Conservation (phyloP, 1,284 basidiomycete species). For the Pseudozyma thailandica region DNA sequence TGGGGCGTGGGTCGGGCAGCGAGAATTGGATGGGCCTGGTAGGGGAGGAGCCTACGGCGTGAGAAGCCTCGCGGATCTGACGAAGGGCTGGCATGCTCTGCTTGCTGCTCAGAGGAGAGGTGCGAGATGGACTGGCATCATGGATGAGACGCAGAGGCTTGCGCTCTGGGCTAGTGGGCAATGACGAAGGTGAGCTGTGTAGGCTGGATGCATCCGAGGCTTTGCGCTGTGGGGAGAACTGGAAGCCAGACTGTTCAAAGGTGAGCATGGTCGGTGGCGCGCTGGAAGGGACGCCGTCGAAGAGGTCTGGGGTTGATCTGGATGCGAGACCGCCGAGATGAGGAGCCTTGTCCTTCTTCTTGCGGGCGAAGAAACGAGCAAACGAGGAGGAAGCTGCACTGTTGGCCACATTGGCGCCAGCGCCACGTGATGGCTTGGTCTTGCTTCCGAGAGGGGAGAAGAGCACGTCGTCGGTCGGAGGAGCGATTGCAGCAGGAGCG, state of each 20-base stretch:
- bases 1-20: constrained; percentile 16
- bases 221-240: constrained; percentile 29
- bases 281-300: constrained; percentile 40
- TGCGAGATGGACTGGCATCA: constrained; percentile 18
- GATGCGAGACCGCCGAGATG: constrained; percentile 25
- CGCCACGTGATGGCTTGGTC: constrained; percentile 15
- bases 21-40: constrained; percentile 24
- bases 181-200: constrained; percentile 20
- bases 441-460: constrained; percentile 30
- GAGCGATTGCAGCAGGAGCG: constrained; percentile 4
- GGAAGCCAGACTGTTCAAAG: constrained; percentile 49
- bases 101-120: constrained; percentile 22
- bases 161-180: constrained; percentile 40
- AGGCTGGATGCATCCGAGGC: constrained; percentile 25
- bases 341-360: constrained; percentile 51
- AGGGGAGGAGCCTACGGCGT: constrained; percentile 1
- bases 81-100: constrained; percentile 50
- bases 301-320: constrained; percentile 39
- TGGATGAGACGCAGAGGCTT: constrained; percentile 8
- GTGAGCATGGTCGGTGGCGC: constrained; percentile 51
- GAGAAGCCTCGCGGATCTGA: constrained; percentile 38
- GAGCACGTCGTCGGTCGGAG: constrained; percentile 28
- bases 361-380: constrained; percentile 52
- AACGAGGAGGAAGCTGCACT: constrained; percentile 26
- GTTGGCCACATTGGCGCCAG: constrained; percentile 13